phyloP scores from a whole-genome alignment of 805 yeast genomes.

The Kurtzmaniella fragi region DNA sequence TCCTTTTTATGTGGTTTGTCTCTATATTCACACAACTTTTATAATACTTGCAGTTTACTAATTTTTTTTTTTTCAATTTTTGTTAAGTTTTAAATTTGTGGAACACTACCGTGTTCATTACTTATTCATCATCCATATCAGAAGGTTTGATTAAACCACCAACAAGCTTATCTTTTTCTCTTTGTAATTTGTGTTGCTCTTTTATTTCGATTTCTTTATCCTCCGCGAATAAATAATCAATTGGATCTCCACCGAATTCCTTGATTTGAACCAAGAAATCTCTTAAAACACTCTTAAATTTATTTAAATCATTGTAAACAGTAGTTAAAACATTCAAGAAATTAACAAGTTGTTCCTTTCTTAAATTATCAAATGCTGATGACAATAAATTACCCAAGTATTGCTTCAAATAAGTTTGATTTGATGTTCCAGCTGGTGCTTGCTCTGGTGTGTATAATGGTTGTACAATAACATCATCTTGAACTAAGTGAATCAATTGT shows the following conservation, averaged over 20 bases:
- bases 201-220: constrained; percentile 75
- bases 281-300: constrained; percentile 80
- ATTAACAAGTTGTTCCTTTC: constrained; percentile 72
- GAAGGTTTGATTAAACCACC: constrained; percentile 95
- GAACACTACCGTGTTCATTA: background rate
- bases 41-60: background rate
- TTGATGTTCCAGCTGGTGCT: constrained; percentile 82
- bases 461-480: constrained; percentile 63
- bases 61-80: too few species aligned
- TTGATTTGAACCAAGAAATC: constrained; percentile 96
- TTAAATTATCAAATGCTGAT: constrained; percentile 90
- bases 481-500: constrained; percentile 76
- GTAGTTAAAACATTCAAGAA: constrained; percentile 74
- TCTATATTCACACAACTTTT: background rate
- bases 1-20: background rate
- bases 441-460: constrained; percentile 79
- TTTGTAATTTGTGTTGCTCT: constrained; percentile 65
- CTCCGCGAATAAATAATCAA: constrained; percentile 91
- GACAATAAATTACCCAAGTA: constrained; percentile 77
- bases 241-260: constrained; percentile 92
- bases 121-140: constrained; percentile 74
- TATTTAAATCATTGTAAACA: constrained; percentile 66
- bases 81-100: too few species aligned
- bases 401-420: constrained; percentile 71
- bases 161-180: constrained; percentile 76